Percentiles rank a stretch among this genome's conserved stretches.
Conservation (phyloP, 768 basidiomycete species). For the Cystoderma amianthinum region DNA sequence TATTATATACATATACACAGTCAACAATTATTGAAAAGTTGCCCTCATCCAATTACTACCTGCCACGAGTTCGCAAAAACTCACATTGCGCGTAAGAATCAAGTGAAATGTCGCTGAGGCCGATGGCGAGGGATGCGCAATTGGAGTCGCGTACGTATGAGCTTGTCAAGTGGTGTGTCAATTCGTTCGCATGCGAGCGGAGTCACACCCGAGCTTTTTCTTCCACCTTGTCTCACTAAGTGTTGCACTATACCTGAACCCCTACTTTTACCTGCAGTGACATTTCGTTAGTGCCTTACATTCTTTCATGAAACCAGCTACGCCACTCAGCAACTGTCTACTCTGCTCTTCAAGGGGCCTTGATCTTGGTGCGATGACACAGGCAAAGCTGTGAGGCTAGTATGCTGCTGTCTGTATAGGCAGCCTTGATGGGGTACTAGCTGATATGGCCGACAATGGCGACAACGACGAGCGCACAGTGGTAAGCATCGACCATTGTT, state of each 20-base stretch:
- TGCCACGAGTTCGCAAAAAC: too few relatives aligned
- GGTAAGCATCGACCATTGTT: constrained; percentile 3
- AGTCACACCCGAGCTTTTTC: background rate
- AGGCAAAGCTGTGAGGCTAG: too few relatives aligned
- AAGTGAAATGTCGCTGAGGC: background rate
- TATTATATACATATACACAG: too few relatives aligned
- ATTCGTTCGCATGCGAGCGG: constrained; percentile 1
- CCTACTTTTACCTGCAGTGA: background rate
- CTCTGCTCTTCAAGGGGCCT: too few relatives aligned
- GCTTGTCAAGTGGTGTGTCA: constrained; percentile 1
- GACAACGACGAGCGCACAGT: background rate
- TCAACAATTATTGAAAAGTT: too few relatives aligned
- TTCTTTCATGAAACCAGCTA: background rate
- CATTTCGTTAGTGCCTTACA: background rate
- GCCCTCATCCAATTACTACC: too few relatives aligned
- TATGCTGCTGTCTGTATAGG: too few relatives aligned
- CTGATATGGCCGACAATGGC: too few relatives aligned
- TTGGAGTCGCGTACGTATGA: background rate
- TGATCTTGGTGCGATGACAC: too few relatives aligned
- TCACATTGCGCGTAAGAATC: background rate
- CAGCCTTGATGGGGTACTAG: too few relatives aligned
- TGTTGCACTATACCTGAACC: background rate
- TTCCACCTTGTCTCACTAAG: background rate
- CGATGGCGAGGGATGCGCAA: background rate
- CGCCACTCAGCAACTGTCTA: background rate